Evolutionary conservation across 208 protist species (phyloP).

Genomic region (Tritrichomonas musculus): DNA sequence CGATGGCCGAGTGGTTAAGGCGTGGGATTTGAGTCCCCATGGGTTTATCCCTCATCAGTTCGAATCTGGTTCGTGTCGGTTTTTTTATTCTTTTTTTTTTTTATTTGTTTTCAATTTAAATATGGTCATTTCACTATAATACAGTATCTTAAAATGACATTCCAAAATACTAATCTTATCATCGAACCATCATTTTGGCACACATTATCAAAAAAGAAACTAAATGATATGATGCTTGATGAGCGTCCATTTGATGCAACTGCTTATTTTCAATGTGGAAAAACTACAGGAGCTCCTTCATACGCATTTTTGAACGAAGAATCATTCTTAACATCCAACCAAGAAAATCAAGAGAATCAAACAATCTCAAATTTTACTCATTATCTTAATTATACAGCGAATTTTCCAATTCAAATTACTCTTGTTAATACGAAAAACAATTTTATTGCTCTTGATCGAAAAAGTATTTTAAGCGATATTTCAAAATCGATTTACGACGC

Average conservation of each 20-base stretch:
- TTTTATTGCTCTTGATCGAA: not conserved
- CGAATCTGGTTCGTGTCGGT: too few relatives aligned
- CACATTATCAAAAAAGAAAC: not conserved
- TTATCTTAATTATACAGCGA: not conserved
- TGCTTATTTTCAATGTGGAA: not conserved
- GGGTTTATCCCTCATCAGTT: too few relatives aligned
- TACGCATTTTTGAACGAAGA: constrained; percentile 25
- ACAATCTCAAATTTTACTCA: too few relatives aligned
- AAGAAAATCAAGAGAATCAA: too few relatives aligned
- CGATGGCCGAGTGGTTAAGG: too few relatives aligned
- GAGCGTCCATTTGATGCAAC: not conserved
- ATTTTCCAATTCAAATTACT: not conserved
- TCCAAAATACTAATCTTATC: not conserved
- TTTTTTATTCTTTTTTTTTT: too few relatives aligned
- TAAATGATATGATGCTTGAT: constrained; percentile 28
- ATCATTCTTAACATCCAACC: not conserved
- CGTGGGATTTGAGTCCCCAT: too few relatives aligned
- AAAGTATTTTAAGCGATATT: not conserved
- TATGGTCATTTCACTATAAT: too few relatives aligned
- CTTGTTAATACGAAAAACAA: not conserved
- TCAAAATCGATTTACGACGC: not conserved
- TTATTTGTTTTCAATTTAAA: too few relatives aligned
- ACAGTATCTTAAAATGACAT: too few relatives aligned
- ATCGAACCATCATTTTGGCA: constrained; percentile 32
- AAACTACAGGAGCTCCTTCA: not conserved